Evolutionary conservation across 2,329 filamentous ascomycete species (phyloP).

Genomic region (Akanthomyces muscarius): DNA sequence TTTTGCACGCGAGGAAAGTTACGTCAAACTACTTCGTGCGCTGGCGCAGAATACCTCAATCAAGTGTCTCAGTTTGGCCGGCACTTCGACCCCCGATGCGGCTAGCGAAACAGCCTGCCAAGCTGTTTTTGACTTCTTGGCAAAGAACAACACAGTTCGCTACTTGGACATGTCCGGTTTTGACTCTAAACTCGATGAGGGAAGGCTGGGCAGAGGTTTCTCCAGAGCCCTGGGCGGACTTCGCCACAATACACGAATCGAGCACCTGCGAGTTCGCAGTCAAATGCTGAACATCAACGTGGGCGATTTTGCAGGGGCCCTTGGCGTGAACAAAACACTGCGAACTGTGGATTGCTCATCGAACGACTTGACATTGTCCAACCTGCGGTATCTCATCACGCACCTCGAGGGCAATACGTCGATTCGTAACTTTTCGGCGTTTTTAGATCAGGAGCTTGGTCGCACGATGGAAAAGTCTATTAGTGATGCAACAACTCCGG

Average conservation of each 20-base stretch:
- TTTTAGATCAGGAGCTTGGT: conserved; percentile 35
- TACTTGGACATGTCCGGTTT: conserved; percentile 55
- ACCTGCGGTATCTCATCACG: conserved; percentile 44
- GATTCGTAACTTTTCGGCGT: conserved; percentile 43
- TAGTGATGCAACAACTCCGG: conserved; percentile 27
- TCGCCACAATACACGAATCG: conserved; percentile 39
- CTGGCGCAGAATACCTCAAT: conserved; percentile 49
- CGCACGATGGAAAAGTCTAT: conserved; percentile 33
- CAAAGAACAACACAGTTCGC: conserved; percentile 47
- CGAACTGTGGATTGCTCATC: conserved; percentile 51
- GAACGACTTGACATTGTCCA: conserved; percentile 52
- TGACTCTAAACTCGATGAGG: conserved; percentile 54
- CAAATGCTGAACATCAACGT: conserved; percentile 53
- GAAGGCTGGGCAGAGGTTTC: conserved; percentile 51
- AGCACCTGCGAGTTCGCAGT: conserved; percentile 52
- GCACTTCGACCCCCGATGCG: conserved; percentile 47
- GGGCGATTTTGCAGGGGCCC: conserved; percentile 47
- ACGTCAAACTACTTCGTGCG: conserved; percentile 47
- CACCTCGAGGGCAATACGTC: conserved; percentile 40
- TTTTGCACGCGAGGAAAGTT: conserved; percentile 48
- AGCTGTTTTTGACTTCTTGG: conserved; percentile 48
- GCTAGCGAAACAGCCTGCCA: conserved; percentile 44
- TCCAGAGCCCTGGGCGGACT: conserved; percentile 47
- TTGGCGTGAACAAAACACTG: conserved; percentile 46
- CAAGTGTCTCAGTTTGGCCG: conserved; percentile 49